Percentiles rank a stretch among this genome's conserved stretches.
Conservation (phyloP, 2,329 filamentous ascomycete genomes). For the Hymenoscyphus repandus region DNA sequence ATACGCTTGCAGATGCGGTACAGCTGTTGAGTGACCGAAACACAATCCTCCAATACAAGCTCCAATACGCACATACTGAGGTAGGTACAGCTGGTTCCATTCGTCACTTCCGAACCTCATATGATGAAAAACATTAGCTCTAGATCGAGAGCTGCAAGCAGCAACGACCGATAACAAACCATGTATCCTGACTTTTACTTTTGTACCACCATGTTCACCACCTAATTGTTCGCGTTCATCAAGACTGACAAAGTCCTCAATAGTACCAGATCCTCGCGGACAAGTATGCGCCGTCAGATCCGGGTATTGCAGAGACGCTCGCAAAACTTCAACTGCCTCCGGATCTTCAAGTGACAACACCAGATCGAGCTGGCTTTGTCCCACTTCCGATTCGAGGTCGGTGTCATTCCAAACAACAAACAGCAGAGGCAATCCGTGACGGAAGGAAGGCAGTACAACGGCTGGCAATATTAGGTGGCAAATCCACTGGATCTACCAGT, state of each 20-base stretch:
- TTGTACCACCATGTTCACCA: slow-evolving; percentile 14
- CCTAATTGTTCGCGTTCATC: neutral
- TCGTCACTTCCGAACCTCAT: slow-evolving; percentile 15
- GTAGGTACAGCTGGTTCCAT: slow-evolving; percentile 39
- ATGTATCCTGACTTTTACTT: slow-evolving; percentile 44
- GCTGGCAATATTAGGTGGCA: slow-evolving; percentile 43
- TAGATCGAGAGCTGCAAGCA: slow-evolving; percentile 71
- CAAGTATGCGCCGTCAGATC: slow-evolving; percentile 60
- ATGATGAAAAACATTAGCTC: slow-evolving; percentile 64
- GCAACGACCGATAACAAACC: slow-evolving; percentile 57
- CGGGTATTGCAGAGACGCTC: slow-evolving; percentile 62
- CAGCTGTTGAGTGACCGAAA: slow-evolving; percentile 59
- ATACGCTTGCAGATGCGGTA: slow-evolving; percentile 59
- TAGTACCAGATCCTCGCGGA: slow-evolving; percentile 62
- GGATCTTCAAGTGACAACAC: slow-evolving; percentile 29
- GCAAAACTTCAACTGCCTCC: slow-evolving; percentile 61
- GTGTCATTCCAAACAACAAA: slow-evolving; percentile 45
- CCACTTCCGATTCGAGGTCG: slow-evolving; percentile 27
- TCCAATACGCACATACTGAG: slow-evolving; percentile 62
- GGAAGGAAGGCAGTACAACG: slow-evolving; percentile 54
- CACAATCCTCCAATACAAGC: slow-evolving; percentile 61
- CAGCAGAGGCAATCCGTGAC: slow-evolving; percentile 59
- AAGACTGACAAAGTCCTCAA: slow-evolving; percentile 28
- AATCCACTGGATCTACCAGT: slow-evolving; percentile 39
- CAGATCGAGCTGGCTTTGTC: slow-evolving; percentile 26